Evolutionary conservation across 139 green algal genomes (phyloP).

Genomic region (Picochlorum sp.): DNA sequence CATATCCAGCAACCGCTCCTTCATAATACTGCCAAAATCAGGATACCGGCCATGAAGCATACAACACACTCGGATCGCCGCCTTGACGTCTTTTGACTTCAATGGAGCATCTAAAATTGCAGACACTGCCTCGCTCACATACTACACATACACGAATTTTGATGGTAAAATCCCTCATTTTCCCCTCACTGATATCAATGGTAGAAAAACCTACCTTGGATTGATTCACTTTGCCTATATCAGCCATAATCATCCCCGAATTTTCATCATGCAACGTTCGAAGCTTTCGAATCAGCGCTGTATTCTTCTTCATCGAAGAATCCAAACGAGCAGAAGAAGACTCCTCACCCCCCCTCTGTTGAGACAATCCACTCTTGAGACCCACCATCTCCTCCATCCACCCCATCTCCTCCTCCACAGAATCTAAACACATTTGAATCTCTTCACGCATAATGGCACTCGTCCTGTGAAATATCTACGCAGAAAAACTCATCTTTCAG

Average conservation of each 20-base stretch:
- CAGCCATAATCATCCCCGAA: slow-evolving; percentile 46
- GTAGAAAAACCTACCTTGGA: slow-evolving; percentile 34
- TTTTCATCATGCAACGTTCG: slow-evolving; percentile 55
- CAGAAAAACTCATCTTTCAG: too few species aligned
- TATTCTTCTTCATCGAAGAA: slow-evolving; percentile 88
- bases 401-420: not conserved
- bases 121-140: slow-evolving; percentile 81
- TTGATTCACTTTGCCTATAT: slow-evolving; percentile 74
- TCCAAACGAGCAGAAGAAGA: slow-evolving; percentile 42
- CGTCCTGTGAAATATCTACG: too few species aligned
- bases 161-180: too few species aligned
- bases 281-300: slow-evolving; percentile 79
- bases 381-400: not conserved
- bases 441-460: not conserved
- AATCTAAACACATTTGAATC: not conserved
- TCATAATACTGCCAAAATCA: slow-evolving; percentile 48
- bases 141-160: slow-evolving; percentile 41
- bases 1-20: not conserved
- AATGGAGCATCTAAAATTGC: slow-evolving; percentile 78
- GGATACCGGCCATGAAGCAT: slow-evolving; percentile 77
- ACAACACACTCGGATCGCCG: slow-evolving; percentile 69
- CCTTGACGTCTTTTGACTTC: slow-evolving; percentile 65
- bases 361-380: too few species aligned
- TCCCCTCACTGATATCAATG: too few species aligned
- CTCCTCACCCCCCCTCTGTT: not conserved